Base-by-base conservation (phyloP, 1,284 basidiomycete species). In the Coniferiporia sulphurascens region DNA sequence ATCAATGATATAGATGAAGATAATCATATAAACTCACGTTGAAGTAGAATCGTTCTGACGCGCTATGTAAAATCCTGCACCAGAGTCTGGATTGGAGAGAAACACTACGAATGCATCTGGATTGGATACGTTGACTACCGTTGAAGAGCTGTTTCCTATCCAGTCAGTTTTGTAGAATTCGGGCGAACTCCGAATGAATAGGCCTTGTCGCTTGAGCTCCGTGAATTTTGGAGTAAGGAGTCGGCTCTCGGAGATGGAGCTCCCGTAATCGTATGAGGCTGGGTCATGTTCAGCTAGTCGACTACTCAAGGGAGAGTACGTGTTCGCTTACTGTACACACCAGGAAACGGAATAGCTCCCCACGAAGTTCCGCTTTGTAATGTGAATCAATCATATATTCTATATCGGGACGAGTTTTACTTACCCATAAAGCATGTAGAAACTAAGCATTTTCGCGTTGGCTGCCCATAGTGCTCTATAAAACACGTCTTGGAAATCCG, bases 101-200 rank as follows among this genome's bases (percentile, higher is more conserved):
- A 83, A 68, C 0, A 87, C 88, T 21, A 81, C 79, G 64, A 86
- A 87, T 0, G 78, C 80, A 1, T 73, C 75, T 1, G 78, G 64
- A 45, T 81, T 81, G 10, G 78, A 78, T 17, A 83, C 73, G 0
- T 71, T 73, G 4, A 79, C 74, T 4, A 79, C 74, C 13, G 80
- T 80, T 3, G 75, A 80, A 32, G 75, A 78, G 44, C 82, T 78
- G 63, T 90, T 80, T 1, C 83, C 84, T 19, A 91, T 73, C 79
- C 83, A 82, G 63, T 90, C 80, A 0, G 89, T 91, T 72, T 89
- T 88, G 70, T 83, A 82, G 68, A 91, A 89, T 41, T 85, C 83
- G 0, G 83, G 85, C 4, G 87, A 85, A 64, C 83, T 87, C 43
- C 89, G 84, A 35, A 91, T 68, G 74, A 92, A 92, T 1, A 91